Base-by-base conservation (phyloP, 2,329 filamentous ascomycete species). In the Triangularia setosa region DNA sequence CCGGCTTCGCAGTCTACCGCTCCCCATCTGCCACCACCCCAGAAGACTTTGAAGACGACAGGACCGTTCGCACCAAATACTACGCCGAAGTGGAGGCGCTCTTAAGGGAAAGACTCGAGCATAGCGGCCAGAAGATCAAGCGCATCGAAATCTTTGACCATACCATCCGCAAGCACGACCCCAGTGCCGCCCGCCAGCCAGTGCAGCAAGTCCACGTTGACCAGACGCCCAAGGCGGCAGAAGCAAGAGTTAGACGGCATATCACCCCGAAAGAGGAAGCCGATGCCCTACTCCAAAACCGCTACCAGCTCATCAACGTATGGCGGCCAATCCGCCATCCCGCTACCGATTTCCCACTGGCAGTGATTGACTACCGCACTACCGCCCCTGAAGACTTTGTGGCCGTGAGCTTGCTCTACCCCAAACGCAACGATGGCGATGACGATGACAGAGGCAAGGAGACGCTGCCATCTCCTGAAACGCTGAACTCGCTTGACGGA, bases 151-250 rank as follows among this genome's bases (percentile, higher is more conserved):
- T 91, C 64, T 91, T 91, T 72, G 89, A 91, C 74, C 89, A 91
- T 74, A 91, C 89, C 0, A 88, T 91, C 69, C 83, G 89, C 1
- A 78, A 83, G 6, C 78, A 83, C 21, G 75, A 79, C 1, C 82
- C 83, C n/a, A 74, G 77, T 1, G 79, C 86, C 0, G 80, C 86
- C 0, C 81, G 89, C 5, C 84, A 85, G 67, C 89, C 89, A 0
- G 88, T 91, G 0, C 85, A 89, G 73, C 84, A 86, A 69, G 87
- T 91, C 0, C 89, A 91, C 67, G 87, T 91, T 14, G 89, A 92
- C 71, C 89, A 91, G 75, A 90, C 89, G 0, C 84, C 87, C 0
- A 75, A 71, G 0, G 88, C 89, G 0, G 87, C 87, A 0, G 85
- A 82, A 65, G 80, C 75, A 1, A 83, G 89, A 12, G 87, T 90